These are phyloP conservation scores for Canna indica DNA, from an alignment of 176 grass and related monocot species.

Conservation along the genomic window DNA sequence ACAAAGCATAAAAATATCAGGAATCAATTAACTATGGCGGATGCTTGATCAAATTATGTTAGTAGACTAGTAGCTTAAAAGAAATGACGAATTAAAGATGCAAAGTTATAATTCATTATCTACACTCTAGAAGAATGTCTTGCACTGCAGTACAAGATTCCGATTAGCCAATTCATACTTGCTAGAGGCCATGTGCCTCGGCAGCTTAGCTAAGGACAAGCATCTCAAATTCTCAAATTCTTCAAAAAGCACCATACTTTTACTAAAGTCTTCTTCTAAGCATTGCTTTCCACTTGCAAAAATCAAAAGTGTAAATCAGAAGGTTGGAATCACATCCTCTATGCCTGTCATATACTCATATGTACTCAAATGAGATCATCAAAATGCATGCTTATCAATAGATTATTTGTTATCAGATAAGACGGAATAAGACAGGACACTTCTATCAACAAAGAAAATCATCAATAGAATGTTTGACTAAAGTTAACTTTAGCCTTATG, in stretches of 20 bases:
- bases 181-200: constrained; percentile 1
- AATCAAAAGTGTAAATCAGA: constrained; percentile 10
- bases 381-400: background rate
- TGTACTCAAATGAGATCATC: background rate
- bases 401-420: background rate
- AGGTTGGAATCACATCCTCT: constrained; percentile 24
- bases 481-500: background rate
- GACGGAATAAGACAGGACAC: background rate
- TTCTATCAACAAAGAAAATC: background rate
- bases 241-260: constrained; percentile 1
- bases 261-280: background rate
- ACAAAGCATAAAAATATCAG: background rate
- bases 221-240: no score
- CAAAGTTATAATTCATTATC: background rate
- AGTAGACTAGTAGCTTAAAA: no score
- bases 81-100: no score
- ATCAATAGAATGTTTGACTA: background rate
- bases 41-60: no score
- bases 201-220: background rate
- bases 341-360: background rate
- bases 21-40: background rate
- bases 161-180: background rate
- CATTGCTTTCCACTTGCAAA: background rate
- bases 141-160: background rate
- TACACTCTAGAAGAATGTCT: background rate